Conservation (phyloP, 805 yeast species). For the Saccharomyces jurei region DNA sequence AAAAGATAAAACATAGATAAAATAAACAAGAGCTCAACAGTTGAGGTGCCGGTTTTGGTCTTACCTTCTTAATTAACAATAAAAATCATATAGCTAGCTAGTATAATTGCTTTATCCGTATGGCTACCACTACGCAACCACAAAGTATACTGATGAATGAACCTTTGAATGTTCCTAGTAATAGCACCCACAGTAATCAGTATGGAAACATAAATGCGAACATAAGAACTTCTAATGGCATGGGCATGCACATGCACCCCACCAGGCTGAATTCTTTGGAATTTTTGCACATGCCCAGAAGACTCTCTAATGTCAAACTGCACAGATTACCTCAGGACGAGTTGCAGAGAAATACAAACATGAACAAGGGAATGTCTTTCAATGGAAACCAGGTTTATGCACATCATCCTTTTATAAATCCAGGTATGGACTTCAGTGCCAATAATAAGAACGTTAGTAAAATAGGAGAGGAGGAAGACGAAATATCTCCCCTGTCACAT, state of each 20-base stretch:
- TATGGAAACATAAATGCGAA: constrained; percentile 1
- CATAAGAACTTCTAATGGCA: not conserved
- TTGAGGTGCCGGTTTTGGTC: not conserved
- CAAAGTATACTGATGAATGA: not conserved
- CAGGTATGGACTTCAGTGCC: not conserved
- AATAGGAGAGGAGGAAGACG: not conserved
- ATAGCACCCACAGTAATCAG: not conserved
- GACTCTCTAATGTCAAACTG: constrained; percentile 11
- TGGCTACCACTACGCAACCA: not conserved
- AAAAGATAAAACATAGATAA: not conserved
- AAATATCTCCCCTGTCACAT: constrained; percentile 1
- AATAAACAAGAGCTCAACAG: not conserved
- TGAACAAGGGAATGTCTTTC: constrained; percentile 10
- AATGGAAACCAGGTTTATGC: not conserved
- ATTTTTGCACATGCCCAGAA: constrained; percentile 18
- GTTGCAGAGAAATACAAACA: constrained; percentile 17
- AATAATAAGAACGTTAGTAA: not conserved
- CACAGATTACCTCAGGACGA: constrained; percentile 11
- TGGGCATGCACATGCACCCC: not conserved
- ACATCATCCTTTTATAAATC: not conserved
- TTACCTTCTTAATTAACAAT: not conserved
- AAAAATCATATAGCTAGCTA: not conserved
- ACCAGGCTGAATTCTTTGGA: constrained; percentile 10
- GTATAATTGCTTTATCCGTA: not conserved
- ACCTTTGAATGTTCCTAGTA: not conserved